Percentiles rank a stretch among this genome's conserved stretches.
Evolutionary conservation across 148 eudicot species (phyloP).

Genomic region (Silene latifolia): DNA sequence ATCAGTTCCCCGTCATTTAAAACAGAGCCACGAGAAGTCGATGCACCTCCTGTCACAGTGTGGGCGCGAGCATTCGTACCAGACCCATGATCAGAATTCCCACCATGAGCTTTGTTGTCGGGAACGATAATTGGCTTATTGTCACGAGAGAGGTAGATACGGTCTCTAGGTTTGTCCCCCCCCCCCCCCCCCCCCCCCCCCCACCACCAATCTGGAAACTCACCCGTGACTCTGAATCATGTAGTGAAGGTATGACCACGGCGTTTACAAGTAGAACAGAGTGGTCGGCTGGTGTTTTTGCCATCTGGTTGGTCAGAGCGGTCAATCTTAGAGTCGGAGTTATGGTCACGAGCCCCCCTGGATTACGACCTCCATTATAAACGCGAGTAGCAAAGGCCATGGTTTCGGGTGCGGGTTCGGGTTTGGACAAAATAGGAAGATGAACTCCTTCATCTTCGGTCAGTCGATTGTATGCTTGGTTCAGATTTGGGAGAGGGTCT

Average conservation of each 20-base stretch:
- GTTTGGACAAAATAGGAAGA: not conserved
- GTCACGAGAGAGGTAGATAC: not conserved
- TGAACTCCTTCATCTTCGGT: not conserved
- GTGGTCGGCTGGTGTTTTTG: not conserved
- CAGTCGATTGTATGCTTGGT: not conserved
- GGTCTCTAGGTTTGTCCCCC: not conserved
- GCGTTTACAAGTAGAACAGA: not conserved
- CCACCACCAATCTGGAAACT: not conserved
- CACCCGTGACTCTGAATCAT: not conserved
- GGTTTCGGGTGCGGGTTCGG: not conserved
- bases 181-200: too few relatives aligned
- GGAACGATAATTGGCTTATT: not conserved
- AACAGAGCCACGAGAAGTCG: not conserved
- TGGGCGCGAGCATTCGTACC: not conserved
- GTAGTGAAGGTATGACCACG: not conserved
- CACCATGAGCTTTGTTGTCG: not conserved
- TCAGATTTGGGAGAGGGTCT: not conserved
- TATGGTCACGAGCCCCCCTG: not conserved
- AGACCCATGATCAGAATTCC: not conserved
- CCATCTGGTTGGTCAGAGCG: not conserved
- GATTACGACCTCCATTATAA: not conserved
- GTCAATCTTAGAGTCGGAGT: not conserved
- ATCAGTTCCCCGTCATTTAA: not conserved
- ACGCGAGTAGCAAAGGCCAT: not conserved
- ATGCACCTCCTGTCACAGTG: too few relatives aligned